Evolutionary conservation across 2,329 filamentous ascomycete genomes (phyloP).

Genomic region (Fusarium papillatum): DNA sequence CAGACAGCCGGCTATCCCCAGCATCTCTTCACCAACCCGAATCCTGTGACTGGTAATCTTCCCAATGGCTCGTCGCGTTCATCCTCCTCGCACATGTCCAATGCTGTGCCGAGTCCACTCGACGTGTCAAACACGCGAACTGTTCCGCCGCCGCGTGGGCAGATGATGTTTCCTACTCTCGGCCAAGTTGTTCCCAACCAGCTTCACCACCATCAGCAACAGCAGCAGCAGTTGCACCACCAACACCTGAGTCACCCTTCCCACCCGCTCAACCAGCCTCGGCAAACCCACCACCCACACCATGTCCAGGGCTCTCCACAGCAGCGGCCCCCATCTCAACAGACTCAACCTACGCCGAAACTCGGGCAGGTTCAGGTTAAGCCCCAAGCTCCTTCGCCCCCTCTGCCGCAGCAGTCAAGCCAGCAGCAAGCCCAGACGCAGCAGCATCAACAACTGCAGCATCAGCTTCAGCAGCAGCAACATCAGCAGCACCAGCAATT

Average conservation of each 20-base stretch:
- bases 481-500: slow-evolving; percentile 49
- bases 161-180: slow-evolving; percentile 55
- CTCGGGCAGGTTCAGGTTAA: slow-evolving; percentile 50
- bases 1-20: slow-evolving; percentile 65
- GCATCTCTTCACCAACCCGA: slow-evolving; percentile 65
- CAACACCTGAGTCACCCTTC: slow-evolving; percentile 47
- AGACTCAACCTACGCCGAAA: slow-evolving; percentile 46
- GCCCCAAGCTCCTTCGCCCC: slow-evolving; percentile 48
- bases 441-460: slow-evolving; percentile 46
- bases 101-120: slow-evolving; percentile 63
- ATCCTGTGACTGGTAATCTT: slow-evolving; percentile 61
- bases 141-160: slow-evolving; percentile 57
- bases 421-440: slow-evolving; percentile 42
- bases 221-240: slow-evolving; percentile 52
- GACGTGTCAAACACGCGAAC: slow-evolving; percentile 59
- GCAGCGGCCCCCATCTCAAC: slow-evolving; percentile 55
- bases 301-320: slow-evolving; percentile 49
- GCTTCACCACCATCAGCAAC: slow-evolving; percentile 58
- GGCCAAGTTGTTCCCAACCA: slow-evolving; percentile 59
- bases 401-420: slow-evolving; percentile 46
- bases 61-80: slow-evolving; percentile 61
- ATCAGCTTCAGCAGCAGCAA: slow-evolving; percentile 45
- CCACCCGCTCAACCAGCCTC: slow-evolving; percentile 43
- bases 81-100: slow-evolving; percentile 61
- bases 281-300: slow-evolving; percentile 43